Base-by-base conservation (phyloP, 352 stramenopile species). In the Globisporangium acanthophoron region DNA sequence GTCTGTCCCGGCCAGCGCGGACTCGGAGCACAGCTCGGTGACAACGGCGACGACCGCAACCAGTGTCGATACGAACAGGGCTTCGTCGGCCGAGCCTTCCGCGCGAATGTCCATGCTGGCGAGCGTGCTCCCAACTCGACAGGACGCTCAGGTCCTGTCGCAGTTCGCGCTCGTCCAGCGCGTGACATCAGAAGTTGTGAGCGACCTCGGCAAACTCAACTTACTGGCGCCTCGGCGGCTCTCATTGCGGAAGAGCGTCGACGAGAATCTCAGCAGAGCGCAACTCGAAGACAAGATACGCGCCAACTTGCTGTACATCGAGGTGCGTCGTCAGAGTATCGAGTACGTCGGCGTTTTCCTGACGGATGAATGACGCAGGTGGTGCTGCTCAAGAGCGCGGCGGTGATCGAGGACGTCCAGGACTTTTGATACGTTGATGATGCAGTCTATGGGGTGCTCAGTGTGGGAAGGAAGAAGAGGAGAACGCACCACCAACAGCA, bases 281-380 rank as follows among this genome's bases (percentile, higher is more conserved):
- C 43, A 41, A 11, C 50, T 69, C 13, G 68, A 77, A 53, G 41
- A 50, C 20, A 80, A 77, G 52, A 65, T 80, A 33, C 16, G 27
- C 27, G 53, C 70, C n/a, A 80, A 80, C 49, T 62, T 80, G 63
- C 52, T 73, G 12, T 80, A 73, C 29, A 71, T 65, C 55, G 52
- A 73, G 65, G 71, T 78, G 59, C 39, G 65, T 56, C 1, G 33
- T 55, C 5, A 12, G 5, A 11, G 0, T 24, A 39, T 6, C 7
- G 27, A 13, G 12, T 29, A 8, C 5, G 9, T 21, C 11, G 4
- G 2, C 46, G 46, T 16, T 33, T 5, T 27, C 24, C 24, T 27
- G 24, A 27, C 24, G 24, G 24, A 27, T 27, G 24, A 27, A 27
- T 27, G 24, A 43, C 11, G 18, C 31, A 69, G 54, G 62, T 56